Evolutionary conservation across 176 grass and related monocot genomes (phyloP).

Genomic region (Aegilops speltoides): DNA sequence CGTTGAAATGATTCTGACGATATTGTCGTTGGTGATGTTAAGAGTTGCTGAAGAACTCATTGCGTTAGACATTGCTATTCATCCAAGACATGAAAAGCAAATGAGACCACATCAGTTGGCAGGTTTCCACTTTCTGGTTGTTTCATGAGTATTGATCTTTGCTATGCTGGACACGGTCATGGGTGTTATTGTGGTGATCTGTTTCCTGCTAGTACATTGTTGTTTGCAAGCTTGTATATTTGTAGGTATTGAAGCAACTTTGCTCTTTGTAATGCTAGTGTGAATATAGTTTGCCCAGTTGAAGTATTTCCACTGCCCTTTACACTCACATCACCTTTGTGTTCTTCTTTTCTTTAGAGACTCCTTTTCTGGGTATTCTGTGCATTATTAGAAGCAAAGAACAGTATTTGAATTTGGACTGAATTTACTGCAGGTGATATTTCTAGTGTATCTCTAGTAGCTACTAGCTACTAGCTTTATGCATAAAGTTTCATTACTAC

Average conservation of each 20-base stretch:
- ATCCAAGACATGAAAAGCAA: too few relatives aligned
- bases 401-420: neutral
- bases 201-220: neutral
- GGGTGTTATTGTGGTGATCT: neutral
- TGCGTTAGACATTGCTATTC: too few relatives aligned
- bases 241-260: too few relatives aligned
- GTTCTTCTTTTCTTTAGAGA: neutral
- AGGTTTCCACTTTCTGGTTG: constrained; percentile 79
- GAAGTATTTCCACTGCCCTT: too few relatives aligned
- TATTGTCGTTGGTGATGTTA: too few relatives aligned
- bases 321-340: neutral
- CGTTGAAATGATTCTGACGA: too few relatives aligned
- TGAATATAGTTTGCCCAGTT: too few relatives aligned
- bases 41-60: too few relatives aligned
- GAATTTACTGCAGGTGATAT: neutral
- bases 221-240: too few relatives aligned
- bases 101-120: neutral
- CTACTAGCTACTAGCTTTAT: neutral
- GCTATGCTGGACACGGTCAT: neutral
- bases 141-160: neutral
- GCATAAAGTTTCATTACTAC: neutral
- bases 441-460: neutral
- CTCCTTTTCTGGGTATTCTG: neutral
- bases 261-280: too few relatives aligned
- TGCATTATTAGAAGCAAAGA: neutral